Evolutionary conservation across 345 rosid genomes (phyloP).

Genomic region (Linum trigynum): DNA sequence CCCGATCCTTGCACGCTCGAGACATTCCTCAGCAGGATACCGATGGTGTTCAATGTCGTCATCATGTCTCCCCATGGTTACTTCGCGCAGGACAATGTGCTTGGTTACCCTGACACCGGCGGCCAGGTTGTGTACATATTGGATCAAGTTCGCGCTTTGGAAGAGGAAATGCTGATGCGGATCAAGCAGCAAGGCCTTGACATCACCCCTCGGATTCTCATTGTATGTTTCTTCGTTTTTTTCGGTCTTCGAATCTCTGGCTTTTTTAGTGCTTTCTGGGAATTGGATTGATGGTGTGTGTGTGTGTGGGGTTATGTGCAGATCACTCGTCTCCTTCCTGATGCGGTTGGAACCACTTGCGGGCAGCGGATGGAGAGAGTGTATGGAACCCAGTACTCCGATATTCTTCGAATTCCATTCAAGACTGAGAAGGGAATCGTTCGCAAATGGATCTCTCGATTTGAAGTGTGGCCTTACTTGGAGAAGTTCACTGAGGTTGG

Average conservation of each 20-base stretch:
- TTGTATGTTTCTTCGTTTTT: slow-evolving; percentile 32
- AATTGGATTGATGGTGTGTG: background rate
- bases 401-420: slow-evolving; percentile 85
- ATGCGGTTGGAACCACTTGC: slow-evolving; percentile 87
- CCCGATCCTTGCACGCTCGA: slow-evolving; percentile 96
- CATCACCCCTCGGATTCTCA: slow-evolving; percentile 72
- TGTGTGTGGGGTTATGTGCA: slow-evolving; percentile 16
- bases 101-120: slow-evolving; percentile 97
- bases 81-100: slow-evolving; percentile 91
- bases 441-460: slow-evolving; percentile 84
- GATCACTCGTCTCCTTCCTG: slow-evolving; percentile 86
- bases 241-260: background rate
- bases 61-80: slow-evolving; percentile 92
- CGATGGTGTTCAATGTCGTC: slow-evolving; percentile 91
- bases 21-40: slow-evolving; percentile 71
- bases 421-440: slow-evolving; percentile 70
- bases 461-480: slow-evolving; percentile 96
- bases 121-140: slow-evolving; percentile 97
- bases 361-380: slow-evolving; percentile 90
- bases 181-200: slow-evolving; percentile 88
- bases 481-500: slow-evolving; percentile 88
- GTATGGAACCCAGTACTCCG: slow-evolving; percentile 57
- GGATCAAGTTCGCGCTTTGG: slow-evolving; percentile 96
- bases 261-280: slow-evolving; percentile 1
- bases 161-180: slow-evolving; percentile 81